These are phyloP conservation scores for Neonectria coccinea DNA, from an alignment of 2,329 filamentous ascomycete species.

Conservation along the genomic window DNA sequence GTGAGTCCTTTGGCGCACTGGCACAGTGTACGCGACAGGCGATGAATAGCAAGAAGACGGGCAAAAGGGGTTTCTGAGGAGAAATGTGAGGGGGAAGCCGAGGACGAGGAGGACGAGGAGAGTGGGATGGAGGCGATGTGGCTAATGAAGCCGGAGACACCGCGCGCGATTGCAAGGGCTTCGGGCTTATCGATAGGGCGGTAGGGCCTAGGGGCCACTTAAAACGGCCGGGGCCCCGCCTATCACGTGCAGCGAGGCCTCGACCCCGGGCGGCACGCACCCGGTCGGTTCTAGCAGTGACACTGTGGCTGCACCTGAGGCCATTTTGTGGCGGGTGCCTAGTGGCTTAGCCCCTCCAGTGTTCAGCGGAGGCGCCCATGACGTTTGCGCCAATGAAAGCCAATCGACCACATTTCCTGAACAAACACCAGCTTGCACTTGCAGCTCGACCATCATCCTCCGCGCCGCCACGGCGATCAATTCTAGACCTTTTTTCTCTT, in stretches of 20 bases:
- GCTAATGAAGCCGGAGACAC: conserved; percentile 44
- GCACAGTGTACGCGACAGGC: conserved; percentile 22
- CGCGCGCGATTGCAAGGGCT: conserved; percentile 26
- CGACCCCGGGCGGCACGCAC: too few species aligned
- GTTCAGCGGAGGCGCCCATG: conserved; percentile 34
- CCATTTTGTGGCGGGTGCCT: conserved; percentile 21
- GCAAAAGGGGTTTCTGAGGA: conserved; percentile 16
- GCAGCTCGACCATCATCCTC: conserved; percentile 37
- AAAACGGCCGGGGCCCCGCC: conserved; percentile 7
- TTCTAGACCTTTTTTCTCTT: conserved; percentile 2
- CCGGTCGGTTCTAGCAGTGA: too few species aligned
- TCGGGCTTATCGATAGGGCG: conserved; percentile 35
- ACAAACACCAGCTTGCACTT: conserved; percentile 44
- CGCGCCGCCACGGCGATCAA: conserved; percentile 27
- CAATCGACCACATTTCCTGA: conserved; percentile 53
- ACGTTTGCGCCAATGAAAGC: conserved; percentile 44
- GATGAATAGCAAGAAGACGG: conserved; percentile 12
- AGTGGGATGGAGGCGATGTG: conserved; percentile 42
- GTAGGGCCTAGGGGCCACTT: conserved; percentile 4
- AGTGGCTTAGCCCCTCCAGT: conserved; percentile 7
- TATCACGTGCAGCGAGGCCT: conserved; percentile 38
- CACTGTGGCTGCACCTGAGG: not conserved
- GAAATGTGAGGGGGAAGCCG: conserved; percentile 30
- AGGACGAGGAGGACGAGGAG: conserved; percentile 20
- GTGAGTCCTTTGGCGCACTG: conserved; percentile 36